phyloP scores from a whole-genome alignment of 441 rosid species.

The Mallotus repandus region DNA sequence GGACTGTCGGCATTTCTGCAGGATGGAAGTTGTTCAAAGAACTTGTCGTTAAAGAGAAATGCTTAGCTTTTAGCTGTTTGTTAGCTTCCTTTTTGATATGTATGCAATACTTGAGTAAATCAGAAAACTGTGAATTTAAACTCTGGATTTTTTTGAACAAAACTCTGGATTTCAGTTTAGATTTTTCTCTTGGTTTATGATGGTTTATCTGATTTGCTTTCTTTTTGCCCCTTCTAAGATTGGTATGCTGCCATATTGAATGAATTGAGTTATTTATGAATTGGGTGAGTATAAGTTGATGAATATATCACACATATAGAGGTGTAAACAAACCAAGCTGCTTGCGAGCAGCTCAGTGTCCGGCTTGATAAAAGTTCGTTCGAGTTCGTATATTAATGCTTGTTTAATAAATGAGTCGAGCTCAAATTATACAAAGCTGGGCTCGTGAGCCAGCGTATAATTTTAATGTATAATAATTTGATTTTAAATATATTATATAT shows the following conservation, averaged over 20 bases:
- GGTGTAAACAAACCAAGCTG: no score
- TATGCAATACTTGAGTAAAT: not conserved
- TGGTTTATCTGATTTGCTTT: not conserved
- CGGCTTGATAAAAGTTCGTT: no score
- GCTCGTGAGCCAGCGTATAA: no score
- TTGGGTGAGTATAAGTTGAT: not conserved
- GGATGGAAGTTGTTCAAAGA: slow-evolving; percentile 3
- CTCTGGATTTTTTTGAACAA: no score
- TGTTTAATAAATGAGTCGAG: no score
- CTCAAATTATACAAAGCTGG: no score
- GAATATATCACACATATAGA: no score
- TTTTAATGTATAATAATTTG: no score
- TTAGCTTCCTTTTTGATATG: not conserved
- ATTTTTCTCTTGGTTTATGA: not conserved
- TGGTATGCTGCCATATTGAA: not conserved
- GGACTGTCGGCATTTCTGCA: not conserved
- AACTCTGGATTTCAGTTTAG: not conserved
- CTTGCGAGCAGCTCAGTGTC: no score
- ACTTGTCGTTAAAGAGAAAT: not conserved
- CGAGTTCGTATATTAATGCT: no score
- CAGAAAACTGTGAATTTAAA: slow-evolving; percentile 4
- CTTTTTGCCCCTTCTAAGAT: not conserved
- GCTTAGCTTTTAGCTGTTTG: slow-evolving; percentile 10
- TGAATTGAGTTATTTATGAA: not conserved
- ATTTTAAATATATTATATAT: no score